Evolutionary conservation across 768 basidiomycete species (phyloP), one percentile per base, ranked within the genome.

Genomic region (Cystofilobasidium bisporidii): DNA sequence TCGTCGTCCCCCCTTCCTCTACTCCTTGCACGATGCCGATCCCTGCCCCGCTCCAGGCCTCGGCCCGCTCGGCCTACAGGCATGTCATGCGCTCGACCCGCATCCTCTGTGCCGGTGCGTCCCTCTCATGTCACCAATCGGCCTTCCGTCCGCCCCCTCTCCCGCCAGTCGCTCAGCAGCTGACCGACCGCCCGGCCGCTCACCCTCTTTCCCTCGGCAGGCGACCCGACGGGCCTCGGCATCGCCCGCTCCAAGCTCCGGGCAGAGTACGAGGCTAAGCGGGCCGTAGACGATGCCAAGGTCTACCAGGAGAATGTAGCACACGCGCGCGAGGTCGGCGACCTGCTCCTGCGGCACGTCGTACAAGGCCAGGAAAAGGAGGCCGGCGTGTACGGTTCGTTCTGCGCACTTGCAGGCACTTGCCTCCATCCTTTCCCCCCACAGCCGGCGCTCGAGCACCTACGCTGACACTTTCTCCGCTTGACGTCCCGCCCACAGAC

Each of bases 11-110:
- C 38, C 36, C 12, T 15, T 60, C 33, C 40, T 26, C 45, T 20
- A 3, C n/a, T 64, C 32, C 18, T 9, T n/a, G 22, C 40, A 3
- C 45, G 24, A 28, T 45, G 20, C 28, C 55, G 45, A 67, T 67
- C 48, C 30, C 66, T n/a, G 40, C 60, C 18, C 28, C 43, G 5
- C 66, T 67, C 17, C 66, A 67, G 43, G 48, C 60, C 12, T 33
- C 60, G 11, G 66, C 60, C 32, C 48, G 66, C 11, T 62, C 66
- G 45, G 66, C 66, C 28, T 67, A 67, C 41, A 36, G 66, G 6
- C 58, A 61, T 40, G 58, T 60, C 32, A 47, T 61, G 30, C 60
- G 66, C 22, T 67, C 66, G 18, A 45, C 66, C 9, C 24, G 61
- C 14, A 30, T 56, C 5, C 47, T 67, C 30, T 67, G 61, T 30